Base-by-base conservation (phyloP, 225 moss, liverwort and hornwort genomes). In the Rhytidiadelphus loreus region DNA sequence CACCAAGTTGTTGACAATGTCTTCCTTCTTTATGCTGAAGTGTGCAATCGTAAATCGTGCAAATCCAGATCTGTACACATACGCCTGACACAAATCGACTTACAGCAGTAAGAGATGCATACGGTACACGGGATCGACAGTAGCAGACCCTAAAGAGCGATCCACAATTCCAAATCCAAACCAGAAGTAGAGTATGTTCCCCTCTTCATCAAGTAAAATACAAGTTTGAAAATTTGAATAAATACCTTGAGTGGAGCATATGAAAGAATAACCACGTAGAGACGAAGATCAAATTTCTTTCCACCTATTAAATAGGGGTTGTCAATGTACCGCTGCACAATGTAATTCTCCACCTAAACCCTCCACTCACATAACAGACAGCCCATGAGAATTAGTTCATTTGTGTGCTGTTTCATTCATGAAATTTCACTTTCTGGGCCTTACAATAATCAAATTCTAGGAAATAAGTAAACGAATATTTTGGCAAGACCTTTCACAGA, bases 11-110 rank as follows among this genome's bases (percentile, higher is more conserved):
- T 99, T 99, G 50, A 93, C 94, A 86, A 99, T 96, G 77, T 99
- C 98, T 91, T 99, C 98, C 88, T 97, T 99, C 90, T 99, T 97
- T 93, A 99, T 92, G 61, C 95, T 97, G 89, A 99, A 97, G 80
- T 96, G 98, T 35, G 97, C 96, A 88, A 96, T 99, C 16, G 98
- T 97, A 89, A 96, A 99, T 81, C 98, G 95, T 72, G 97, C 95
- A 89, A 99, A 97, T 87, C 97, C 97, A 79, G 98, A 96, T 90
- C 98, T 92, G 82, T 99, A 97, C 65, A 99, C 88, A 78, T 96
- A 99, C 20, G 97, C 98, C 98, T 99, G 92, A 65, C 88, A 91
- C 81, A 62, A 68, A 82, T 80, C 60, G 81, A 74, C 72, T 84
- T 71, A 59, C 22, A 80, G 32, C 44, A 26, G 37, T 85, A 29